Evolutionary conservation across 805 yeast genomes (phyloP).

Genomic region (Yarrowia divulgata): DNA sequence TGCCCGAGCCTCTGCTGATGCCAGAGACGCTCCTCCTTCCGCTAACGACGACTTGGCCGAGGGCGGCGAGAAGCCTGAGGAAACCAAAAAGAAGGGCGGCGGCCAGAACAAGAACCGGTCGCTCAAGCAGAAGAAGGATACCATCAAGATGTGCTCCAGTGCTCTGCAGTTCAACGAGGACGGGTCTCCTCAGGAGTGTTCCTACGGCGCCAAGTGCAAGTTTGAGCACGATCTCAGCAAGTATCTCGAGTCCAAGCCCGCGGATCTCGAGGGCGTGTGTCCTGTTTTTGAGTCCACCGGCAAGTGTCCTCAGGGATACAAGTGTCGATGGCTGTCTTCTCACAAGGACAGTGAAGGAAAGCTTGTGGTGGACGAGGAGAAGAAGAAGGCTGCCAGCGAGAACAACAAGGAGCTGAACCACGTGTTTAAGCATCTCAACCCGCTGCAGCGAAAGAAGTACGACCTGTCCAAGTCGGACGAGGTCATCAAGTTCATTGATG

Average conservation of each 20-base stretch:
- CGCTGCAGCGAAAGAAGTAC: conserved; percentile 67
- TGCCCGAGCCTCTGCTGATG: conserved; percentile 41
- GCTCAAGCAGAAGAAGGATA: conserved; percentile 70
- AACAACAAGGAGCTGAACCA: conserved; percentile 69
- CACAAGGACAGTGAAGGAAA: conserved; percentile 59
- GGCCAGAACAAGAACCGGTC: conserved; percentile 86
- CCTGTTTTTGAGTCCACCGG: conserved; percentile 87
- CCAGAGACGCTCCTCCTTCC: conserved; percentile 40
- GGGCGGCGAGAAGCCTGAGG: conserved; percentile 52
- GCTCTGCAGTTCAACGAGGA: conserved; percentile 42
- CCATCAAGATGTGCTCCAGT: conserved; percentile 68
- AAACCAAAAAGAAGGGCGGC: conserved; percentile 60
- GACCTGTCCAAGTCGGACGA: conserved; percentile 64
- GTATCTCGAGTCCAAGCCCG: conserved; percentile 70
- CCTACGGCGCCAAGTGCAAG: conserved; percentile 75
- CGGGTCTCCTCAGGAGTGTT: conserved; percentile 48
- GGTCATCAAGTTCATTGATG: conserved; percentile 69
- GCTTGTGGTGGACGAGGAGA: conserved; percentile 57
- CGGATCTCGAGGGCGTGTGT: conserved; percentile 77
- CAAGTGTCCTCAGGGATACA: conserved; percentile 88
- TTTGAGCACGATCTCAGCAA: conserved; percentile 74
- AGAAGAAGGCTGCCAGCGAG: conserved; percentile 49
- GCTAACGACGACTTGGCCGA: conserved; percentile 45
- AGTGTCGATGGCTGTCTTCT: conserved; percentile 86
- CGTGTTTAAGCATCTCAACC: conserved; percentile 51